phyloP scores from a whole-genome alignment of 2,329 filamentous ascomycete species.

The Colletotrichum siamense region DNA sequence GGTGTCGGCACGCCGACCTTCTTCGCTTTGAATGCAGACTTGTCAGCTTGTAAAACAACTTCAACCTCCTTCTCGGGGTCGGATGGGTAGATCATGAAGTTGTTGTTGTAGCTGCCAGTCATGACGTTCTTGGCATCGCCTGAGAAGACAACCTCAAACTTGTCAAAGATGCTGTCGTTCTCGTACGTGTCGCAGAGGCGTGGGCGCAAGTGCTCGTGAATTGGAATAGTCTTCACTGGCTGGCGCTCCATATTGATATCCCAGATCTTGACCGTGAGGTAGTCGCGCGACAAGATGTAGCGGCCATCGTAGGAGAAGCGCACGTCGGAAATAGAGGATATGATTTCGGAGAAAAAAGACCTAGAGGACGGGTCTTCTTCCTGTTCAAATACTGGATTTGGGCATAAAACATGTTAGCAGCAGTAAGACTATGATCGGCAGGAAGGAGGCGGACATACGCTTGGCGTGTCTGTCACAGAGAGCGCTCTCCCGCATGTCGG shows the following conservation, averaged over 20 bases:
- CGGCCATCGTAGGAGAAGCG: slow-evolving; percentile 96
- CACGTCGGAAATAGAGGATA: slow-evolving; percentile 98
- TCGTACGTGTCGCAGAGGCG: slow-evolving; percentile 97
- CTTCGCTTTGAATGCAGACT: slow-evolving; percentile 99
- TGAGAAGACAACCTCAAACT: slow-evolving; percentile 99
- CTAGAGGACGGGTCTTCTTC: slow-evolving; percentile 97
- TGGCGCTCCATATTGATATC: slow-evolving; percentile 99
- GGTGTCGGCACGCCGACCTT: slow-evolving; percentile 98
- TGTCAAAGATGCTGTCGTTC: slow-evolving; percentile 99
- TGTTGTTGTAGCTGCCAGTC: slow-evolving; percentile 99
- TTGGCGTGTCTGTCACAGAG: slow-evolving; percentile 96
- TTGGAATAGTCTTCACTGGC: slow-evolving; percentile 97
- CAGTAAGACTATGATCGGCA: background rate
- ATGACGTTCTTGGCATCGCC: slow-evolving; percentile 99
- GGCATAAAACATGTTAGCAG: background rate
- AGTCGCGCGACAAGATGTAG: slow-evolving; percentile 97
- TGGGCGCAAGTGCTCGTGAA: slow-evolving; percentile 94
- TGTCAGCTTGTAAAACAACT: slow-evolving; percentile 96
- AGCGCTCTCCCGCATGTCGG: slow-evolving; percentile 97
- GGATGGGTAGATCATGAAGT: slow-evolving; percentile 99
- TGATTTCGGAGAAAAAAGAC: slow-evolving; percentile 99
- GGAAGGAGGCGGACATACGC: slow-evolving; percentile 60
- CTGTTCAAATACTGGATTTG: slow-evolving; percentile 86
- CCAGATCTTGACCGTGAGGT: slow-evolving; percentile 99
- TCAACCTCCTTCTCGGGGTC: slow-evolving; percentile 96